phyloP scores from a whole-genome alignment of 495 filamentous ascomycete genomes.

The Podospora tetraspora region DNA sequence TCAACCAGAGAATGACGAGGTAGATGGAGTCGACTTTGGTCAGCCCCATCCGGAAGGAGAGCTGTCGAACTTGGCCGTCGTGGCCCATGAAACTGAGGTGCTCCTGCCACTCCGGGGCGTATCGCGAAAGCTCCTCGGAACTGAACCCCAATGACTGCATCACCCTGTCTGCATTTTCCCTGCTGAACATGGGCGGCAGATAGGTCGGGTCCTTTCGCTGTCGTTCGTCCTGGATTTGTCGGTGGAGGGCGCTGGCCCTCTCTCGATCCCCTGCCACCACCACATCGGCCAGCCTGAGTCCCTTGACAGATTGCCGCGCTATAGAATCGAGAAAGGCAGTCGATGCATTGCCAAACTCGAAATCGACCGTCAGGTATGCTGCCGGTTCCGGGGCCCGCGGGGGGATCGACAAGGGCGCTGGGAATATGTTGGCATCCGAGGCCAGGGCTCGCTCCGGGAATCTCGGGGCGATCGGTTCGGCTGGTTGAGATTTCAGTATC shows the following conservation, averaged over 20 bases:
- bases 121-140: conserved; percentile 41
- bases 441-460: conserved; percentile 42
- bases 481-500: conserved; percentile 55
- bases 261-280: conserved; percentile 46
- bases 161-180: conserved; percentile 42
- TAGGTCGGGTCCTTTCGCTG: conserved; percentile 48
- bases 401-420: conserved; percentile 41
- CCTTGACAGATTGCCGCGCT: conserved; percentile 36
- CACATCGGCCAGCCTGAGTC: conserved; percentile 45
- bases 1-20: conserved; percentile 46
- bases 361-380: conserved; percentile 51
- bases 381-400: conserved; percentile 38
- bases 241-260: conserved; percentile 43
- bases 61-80: conserved; percentile 41
- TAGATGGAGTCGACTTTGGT: conserved; percentile 50
- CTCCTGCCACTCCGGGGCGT: conserved; percentile 44
- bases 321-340: conserved; percentile 47
- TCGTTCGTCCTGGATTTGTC: conserved; percentile 45
- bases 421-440: conserved; percentile 44
- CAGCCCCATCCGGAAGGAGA: conserved; percentile 43
- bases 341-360: conserved; percentile 52
- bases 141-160: conserved; percentile 46
- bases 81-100: conserved; percentile 43
- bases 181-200: conserved; percentile 49
- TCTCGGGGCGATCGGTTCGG: conserved; percentile 40